Conservation (phyloP, 2,329 filamentous ascomycete species). For the Fusarium sambucinum region DNA sequence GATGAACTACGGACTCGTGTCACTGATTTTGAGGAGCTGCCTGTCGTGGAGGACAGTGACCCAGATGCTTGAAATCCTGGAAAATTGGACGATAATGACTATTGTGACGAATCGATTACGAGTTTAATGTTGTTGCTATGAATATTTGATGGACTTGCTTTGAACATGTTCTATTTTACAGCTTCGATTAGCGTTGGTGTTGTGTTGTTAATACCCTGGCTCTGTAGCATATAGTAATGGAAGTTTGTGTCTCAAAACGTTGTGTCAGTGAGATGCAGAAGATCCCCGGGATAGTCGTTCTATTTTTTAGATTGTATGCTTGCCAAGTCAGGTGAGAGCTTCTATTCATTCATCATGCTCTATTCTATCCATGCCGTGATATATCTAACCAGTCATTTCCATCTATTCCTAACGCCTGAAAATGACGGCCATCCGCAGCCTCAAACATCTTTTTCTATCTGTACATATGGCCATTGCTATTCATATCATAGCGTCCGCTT, state of each 20-base stretch:
- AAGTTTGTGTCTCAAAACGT: neutral
- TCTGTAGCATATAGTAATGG: neutral
- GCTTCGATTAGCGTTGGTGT: conserved; percentile 6
- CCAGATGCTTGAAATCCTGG: conserved; percentile 52
- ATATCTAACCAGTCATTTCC: conserved; percentile 41
- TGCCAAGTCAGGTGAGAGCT: conserved; percentile 39
- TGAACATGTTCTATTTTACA: conserved; percentile 16
- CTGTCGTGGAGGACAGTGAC: conserved; percentile 52
- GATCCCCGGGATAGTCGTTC: neutral
- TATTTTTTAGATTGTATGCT: neutral
- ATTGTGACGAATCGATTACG: neutral
- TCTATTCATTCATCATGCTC: conserved; percentile 43
- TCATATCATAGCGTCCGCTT: conserved; percentile 34
- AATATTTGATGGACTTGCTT: conserved; percentile 3
- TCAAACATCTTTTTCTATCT: conserved; percentile 42
- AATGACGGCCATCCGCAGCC: conserved; percentile 43
- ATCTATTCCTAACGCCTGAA: conserved; percentile 51
- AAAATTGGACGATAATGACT: neutral
- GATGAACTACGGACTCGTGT: conserved; percentile 54
- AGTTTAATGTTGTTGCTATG: neutral
- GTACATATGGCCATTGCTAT: conserved; percentile 47
- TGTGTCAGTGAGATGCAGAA: neutral
- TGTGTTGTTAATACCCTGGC: conserved; percentile 10
- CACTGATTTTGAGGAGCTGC: conserved; percentile 53
- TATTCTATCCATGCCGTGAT: conserved; percentile 47